Conservation (phyloP, 305 asterid species). For the Fraxinus dipetala region DNA sequence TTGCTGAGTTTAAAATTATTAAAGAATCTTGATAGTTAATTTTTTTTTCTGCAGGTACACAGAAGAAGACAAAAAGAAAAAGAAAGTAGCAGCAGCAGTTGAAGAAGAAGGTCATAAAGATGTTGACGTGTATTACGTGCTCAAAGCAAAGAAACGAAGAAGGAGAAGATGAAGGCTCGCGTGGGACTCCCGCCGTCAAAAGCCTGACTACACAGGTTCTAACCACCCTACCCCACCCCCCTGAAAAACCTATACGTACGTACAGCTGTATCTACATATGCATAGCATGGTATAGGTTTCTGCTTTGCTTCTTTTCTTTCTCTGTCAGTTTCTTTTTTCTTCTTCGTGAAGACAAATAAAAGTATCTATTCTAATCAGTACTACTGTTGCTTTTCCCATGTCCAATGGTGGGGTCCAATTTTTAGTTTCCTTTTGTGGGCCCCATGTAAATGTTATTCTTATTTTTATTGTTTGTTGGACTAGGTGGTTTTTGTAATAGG, state of each 20-base stretch:
- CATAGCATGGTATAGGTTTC: constrained; percentile 1
- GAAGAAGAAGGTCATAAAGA: constrained; percentile 25
- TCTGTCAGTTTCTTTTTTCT: constrained; percentile 21
- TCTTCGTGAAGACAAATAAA: constrained; percentile 25
- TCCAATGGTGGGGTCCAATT: constrained; percentile 34
- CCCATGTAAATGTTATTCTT: constrained; percentile 20
- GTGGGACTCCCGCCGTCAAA: constrained; percentile 99
- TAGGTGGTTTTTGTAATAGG: constrained; percentile 19
- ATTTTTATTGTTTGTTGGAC: constrained; percentile 20
- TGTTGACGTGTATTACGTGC: constrained; percentile 95
- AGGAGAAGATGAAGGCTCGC: constrained; percentile 67
- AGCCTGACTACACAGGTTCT: constrained; percentile 96
- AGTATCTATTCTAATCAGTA: constrained; percentile 18
- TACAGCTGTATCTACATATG: background rate
- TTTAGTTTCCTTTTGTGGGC: constrained; percentile 24
- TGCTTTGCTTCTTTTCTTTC: constrained; percentile 2
- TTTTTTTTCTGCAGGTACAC: constrained; percentile 19
- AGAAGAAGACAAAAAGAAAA: background rate
- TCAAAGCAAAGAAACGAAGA: constrained; percentile 54
- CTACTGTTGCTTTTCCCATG: constrained; percentile 33
- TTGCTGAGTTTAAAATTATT: background rate
- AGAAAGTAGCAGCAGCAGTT: background rate
- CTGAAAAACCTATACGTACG: background rate
- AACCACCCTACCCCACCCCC: constrained; percentile 20
- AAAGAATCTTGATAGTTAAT: background rate